These are phyloP conservation scores for Komagataea norvegica DNA, from an alignment of 1,139 yeast genomes.

Conservation along the genomic window DNA sequence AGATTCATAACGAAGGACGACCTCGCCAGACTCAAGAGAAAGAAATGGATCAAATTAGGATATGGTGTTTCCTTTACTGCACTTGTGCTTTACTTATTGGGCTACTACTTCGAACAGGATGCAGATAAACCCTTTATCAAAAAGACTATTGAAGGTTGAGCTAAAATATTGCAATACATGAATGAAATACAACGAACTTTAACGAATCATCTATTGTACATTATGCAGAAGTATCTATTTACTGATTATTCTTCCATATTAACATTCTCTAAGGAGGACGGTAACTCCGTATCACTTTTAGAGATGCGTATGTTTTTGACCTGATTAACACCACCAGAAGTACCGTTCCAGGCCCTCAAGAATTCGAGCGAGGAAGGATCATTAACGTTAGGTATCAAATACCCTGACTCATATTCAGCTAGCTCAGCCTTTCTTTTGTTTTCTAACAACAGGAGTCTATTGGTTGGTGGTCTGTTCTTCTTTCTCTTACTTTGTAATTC, in stretches of 20 bases:
- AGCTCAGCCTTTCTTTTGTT: slow-evolving; percentile 56
- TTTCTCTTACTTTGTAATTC: slow-evolving; percentile 57
- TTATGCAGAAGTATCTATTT: neutral
- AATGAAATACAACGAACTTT: neutral
- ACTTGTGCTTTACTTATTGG: slow-evolving; percentile 1
- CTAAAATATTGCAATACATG: neutral
- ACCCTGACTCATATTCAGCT: slow-evolving; percentile 64
- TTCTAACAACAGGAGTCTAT: slow-evolving; percentile 63
- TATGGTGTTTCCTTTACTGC: neutral
- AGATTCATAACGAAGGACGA: slow-evolving; percentile 21
- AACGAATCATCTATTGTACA: slow-evolving; percentile 1
- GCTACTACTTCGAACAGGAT: slow-evolving; percentile 23
- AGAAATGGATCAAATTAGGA: slow-evolving; percentile 6
- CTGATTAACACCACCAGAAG: slow-evolving; percentile 70
- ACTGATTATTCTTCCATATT: slow-evolving; percentile 14
- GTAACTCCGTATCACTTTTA: slow-evolving; percentile 19
- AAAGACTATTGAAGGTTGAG: slow-evolving; percentile 4
- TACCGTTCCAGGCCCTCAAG: slow-evolving; percentile 74
- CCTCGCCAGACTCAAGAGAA: slow-evolving; percentile 7
- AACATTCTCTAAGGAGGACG: slow-evolving; percentile 10
- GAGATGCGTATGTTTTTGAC: slow-evolving; percentile 40
- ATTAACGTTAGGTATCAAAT: slow-evolving; percentile 66
- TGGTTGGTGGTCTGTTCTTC: slow-evolving; percentile 81
- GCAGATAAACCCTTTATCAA: slow-evolving; percentile 4
- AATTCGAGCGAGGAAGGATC: slow-evolving; percentile 54